Base-by-base conservation (phyloP, 2,329 filamentous ascomycete genomes). In the Pyrenochaeta sp. region DNA sequence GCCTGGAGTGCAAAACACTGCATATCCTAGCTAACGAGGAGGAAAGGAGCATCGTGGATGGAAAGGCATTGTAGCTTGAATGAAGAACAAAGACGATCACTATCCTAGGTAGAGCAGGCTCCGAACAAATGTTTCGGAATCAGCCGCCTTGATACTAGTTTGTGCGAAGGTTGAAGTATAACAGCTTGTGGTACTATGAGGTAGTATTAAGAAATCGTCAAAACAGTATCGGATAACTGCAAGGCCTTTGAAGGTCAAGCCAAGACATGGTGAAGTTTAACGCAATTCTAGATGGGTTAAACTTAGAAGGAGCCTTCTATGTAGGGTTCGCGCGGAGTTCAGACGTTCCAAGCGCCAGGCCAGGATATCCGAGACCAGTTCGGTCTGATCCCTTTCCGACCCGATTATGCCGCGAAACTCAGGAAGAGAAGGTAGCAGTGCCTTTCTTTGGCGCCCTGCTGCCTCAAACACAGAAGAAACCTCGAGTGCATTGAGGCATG, bases 401-500 rank as follows among this genome's bases (percentile, higher is more conserved):
- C 43, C 44, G 46, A 49, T 50, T 28, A 60, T 51, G 52, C 61
- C 46, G 13, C 24, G 25, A 34, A 37, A 37, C 39, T 44, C 32
- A 51, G 28, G 37, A 39, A 42, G 28, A 45, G 57, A 39, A 37
- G 43, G 61, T 50, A 44, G 15, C 22, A 28, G 8, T 25, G 24
- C 30, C 19, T 25, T 10, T 7, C 45, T 51, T 48, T 49, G 55
- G 42, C 30, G 46, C 36, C 44, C 34, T 45, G 8, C 24, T 43
- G 56, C 51, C 54, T 66, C 65, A 60, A 50, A 69, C 67, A 64
- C 45, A 60, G 25, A 46, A 52, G 68, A 71, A 72, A 73, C 71
- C 42, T 45, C 28, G 50, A 42, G 44, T 59, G 66, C 58, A 48
- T 64, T 55, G 62, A 63, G 59, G 58, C 50, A 56, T 40, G 36